These are phyloP conservation scores for Daldinia caldariorum DNA, from an alignment of 495 filamentous ascomycete genomes.

Conservation along the genomic window DNA sequence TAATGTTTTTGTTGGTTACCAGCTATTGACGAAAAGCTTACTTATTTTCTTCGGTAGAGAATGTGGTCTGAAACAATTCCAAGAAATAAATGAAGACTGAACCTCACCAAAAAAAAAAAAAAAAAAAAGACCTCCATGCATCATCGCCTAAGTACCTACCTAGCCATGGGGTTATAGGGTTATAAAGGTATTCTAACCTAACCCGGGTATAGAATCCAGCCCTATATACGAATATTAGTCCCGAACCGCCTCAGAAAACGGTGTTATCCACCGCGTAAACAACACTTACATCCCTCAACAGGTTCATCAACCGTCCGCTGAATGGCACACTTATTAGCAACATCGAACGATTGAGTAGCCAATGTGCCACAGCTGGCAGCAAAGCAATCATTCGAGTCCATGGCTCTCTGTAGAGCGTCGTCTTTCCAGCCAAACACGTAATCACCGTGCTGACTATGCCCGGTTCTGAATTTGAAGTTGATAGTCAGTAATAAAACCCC, in stretches of 20 bases:
- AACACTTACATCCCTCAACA: slow-evolving; percentile 52
- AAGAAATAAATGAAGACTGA: neutral
- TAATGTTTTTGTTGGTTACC: neutral
- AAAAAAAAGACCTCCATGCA: no score
- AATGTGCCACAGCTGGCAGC: slow-evolving; percentile 49
- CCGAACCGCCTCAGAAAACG: neutral
- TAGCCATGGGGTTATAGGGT: no score
- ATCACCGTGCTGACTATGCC: slow-evolving; percentile 56
- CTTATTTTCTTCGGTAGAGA: neutral
- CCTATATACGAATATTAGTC: slow-evolving; percentile 21
- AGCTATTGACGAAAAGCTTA: neutral
- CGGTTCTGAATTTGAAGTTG: slow-evolving; percentile 41
- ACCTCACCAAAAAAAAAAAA: no score
- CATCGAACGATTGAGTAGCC: slow-evolving; percentile 40
- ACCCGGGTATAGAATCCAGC: slow-evolving; percentile 22
- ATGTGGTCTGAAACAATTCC: neutral
- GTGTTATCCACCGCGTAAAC: neutral
- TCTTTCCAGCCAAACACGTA: slow-evolving; percentile 60
- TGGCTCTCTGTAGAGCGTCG: slow-evolving; percentile 53
- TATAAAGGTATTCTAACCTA: neutral
- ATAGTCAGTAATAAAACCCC: neutral
- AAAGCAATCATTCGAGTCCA: slow-evolving; percentile 54
- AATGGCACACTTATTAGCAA: slow-evolving; percentile 51
- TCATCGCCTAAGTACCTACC: no score
- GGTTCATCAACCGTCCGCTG: slow-evolving; percentile 49